A percentile compares a stretch with the other conserved stretches of the same genome.
phyloP scores from a whole-genome alignment of 768 basidiomycete genomes.

The Asterophora parasitica region DNA sequence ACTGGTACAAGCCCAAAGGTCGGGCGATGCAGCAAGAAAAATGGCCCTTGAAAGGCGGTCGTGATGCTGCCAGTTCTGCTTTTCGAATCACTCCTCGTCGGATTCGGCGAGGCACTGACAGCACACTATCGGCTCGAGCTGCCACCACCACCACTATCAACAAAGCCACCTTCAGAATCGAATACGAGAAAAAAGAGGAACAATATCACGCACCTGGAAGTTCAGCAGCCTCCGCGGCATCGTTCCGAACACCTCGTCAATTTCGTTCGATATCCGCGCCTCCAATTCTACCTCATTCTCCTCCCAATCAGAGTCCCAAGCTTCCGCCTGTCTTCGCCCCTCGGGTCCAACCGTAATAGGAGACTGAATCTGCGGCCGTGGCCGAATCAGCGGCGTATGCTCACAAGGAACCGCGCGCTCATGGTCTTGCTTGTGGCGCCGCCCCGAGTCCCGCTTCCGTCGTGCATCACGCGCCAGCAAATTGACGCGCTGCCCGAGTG shows the following conservation, averaged over 20 bases:
- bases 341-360: constrained; percentile 3
- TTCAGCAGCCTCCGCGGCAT: constrained; percentile 73
- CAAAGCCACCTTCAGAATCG: neutral
- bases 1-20: constrained; percentile 1
- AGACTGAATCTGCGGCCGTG: constrained; percentile 10
- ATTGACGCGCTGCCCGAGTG: constrained; percentile 53
- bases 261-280: constrained; percentile 38
- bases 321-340: constrained; percentile 7
- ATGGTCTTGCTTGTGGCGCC: neutral
- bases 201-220: constrained; percentile 52
- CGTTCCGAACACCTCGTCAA: constrained; percentile 54
- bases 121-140: constrained; percentile 56
- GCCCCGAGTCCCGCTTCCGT: constrained; percentile 14
- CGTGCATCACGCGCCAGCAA: constrained; percentile 27
- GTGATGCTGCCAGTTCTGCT: too few relatives aligned
- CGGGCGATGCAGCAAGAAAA: neutral
- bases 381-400: constrained; percentile 31
- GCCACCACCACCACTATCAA: constrained; percentile 83
- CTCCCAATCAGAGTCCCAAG: constrained; percentile 24
- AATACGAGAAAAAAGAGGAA: neutral
- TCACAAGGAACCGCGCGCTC: constrained; percentile 24
- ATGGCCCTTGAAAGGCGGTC: neutral
- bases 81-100: constrained; percentile 33
- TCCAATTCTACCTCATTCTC: constrained; percentile 6
- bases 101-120: constrained; percentile 59